phyloP scores from a whole-genome alignment of 495 filamentous ascomycete genomes.

The Lasiosphaeria miniovina region DNA sequence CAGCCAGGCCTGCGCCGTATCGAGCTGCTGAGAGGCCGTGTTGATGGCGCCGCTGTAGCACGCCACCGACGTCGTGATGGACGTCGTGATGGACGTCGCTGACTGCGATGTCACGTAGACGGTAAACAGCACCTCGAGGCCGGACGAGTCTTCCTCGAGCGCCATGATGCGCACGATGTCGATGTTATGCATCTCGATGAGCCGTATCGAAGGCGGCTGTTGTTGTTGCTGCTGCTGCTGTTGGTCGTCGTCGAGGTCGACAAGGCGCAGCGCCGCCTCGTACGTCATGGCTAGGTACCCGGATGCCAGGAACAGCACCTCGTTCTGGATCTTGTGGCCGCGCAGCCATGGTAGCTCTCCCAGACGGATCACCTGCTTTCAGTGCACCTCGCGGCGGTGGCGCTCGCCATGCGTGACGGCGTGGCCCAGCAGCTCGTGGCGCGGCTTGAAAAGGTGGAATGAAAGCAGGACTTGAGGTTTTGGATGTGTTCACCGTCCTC shows the following conservation, averaged over 20 bases:
- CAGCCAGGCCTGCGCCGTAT: background rate
- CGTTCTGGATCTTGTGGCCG: slow-evolving; percentile 41
- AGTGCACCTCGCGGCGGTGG: slow-evolving; percentile 29
- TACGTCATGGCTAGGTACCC: slow-evolving; percentile 54
- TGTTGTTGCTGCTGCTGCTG: background rate
- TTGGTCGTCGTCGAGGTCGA: slow-evolving; percentile 5
- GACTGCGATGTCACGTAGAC: background rate
- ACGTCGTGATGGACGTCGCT: background rate
- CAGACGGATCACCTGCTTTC: slow-evolving; percentile 42
- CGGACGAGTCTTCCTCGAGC: background rate
- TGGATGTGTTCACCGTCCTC: too few species aligned
- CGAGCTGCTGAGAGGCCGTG: background rate
- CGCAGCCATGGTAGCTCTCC: slow-evolving; percentile 46
- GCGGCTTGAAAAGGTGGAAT: too few species aligned
- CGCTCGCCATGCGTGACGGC: background rate
- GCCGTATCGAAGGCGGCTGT: background rate
- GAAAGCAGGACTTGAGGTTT: too few species aligned
- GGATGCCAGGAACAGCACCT: slow-evolving; percentile 53
- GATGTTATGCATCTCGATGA: background rate
- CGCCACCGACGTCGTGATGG: background rate
- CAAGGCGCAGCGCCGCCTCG: slow-evolving; percentile 40
- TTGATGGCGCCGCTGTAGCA: background rate
- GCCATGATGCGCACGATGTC: background rate
- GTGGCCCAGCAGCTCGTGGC: slow-evolving; percentile 28
- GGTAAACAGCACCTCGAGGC: background rate